Evolutionary conservation across 2,329 filamentous ascomycete genomes (phyloP), one percentile per base, ranked within the genome.

Genomic region (Biscogniauxia sp.): DNA sequence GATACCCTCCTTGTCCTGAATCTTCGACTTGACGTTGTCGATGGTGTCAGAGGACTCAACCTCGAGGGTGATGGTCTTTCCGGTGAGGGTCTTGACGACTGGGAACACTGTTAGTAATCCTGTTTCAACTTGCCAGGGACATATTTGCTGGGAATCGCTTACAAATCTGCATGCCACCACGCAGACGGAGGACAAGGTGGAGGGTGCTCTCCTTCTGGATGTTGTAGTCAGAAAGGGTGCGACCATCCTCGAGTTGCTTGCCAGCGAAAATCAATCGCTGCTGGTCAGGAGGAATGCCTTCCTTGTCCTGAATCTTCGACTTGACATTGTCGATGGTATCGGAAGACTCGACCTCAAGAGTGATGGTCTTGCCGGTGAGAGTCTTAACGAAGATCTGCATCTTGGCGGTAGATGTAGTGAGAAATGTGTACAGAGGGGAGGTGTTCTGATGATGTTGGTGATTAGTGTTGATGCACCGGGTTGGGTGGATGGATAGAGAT

Each of bases 301-400:
- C 91, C 85, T 95, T 94, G 74, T 95, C 91, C 78, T 95, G 91
- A 59, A 94, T 95, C 85, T 94, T 95, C 59, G 83, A 86, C 86
- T 95, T 94, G 61, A 94, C 91, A 69, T 94, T 93, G 78, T 93
- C 90, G 76, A 93, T 93, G 57, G 90, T 93, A 74, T 92, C 90
- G 25, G 83, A 88, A 0, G 86, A 89, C 75, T 91, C 89, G 23
- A 93, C 89, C 79, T 92, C 90, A 32, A 92, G 80, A 28, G 90
- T 93, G 75, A 93, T 93, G 61, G 91, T 94, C 83, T 93, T 94
- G 73, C 93, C 93, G 79, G 93, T 97, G 73, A 97, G 86, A 71
- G 93, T 97, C 89, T 97, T 97, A 74, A 97, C 93, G 80, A 97
- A 97, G 85, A 97, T 97, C 86, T 97, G 93, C 93, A 97, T 96